phyloP scores from a whole-genome alignment of 2,329 filamentous ascomycete species.

The Claviceps pusilla region DNA sequence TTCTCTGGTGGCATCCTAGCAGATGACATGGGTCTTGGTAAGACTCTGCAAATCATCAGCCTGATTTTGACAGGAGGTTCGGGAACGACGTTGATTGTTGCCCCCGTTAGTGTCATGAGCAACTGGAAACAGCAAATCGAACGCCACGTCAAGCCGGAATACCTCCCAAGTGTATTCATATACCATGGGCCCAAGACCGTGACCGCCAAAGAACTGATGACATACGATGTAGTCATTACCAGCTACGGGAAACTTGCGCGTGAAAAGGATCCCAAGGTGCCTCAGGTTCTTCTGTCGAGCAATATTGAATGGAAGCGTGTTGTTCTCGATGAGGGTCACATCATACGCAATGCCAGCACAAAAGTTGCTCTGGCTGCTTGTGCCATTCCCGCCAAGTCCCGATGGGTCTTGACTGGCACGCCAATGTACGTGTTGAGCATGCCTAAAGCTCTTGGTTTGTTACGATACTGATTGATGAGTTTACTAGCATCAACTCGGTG shows the following conservation, averaged over 20 bases:
- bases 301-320: conserved; percentile 57
- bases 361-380: conserved; percentile 57
- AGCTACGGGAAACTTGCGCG: conserved; percentile 64
- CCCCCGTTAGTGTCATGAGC: conserved; percentile 74
- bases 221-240: conserved; percentile 66
- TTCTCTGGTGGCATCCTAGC: conserved; percentile 69
- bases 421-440: conserved; percentile 44
- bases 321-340: conserved; percentile 73
- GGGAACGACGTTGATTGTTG: conserved; percentile 61
- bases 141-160: conserved; percentile 51
- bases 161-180: conserved; percentile 49
- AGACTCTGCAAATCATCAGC: conserved; percentile 75
- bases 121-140: conserved; percentile 76
- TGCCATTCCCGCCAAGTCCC: conserved; percentile 50
- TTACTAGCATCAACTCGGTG: conserved; percentile 52
- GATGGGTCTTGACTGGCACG: conserved; percentile 69
- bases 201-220: conserved; percentile 39
- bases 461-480: conserved; percentile 11
- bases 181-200: conserved; percentile 56
- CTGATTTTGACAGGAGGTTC: conserved; percentile 47
- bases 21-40: conserved; percentile 86
- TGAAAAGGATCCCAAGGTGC: conserved; percentile 39
- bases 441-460: background rate
- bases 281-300: conserved; percentile 23
- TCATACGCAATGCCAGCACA: conserved; percentile 61